Conservation (phyloP, 1,284 basidiomycete species). For the Apiotrichum akiyoshidainum region DNA sequence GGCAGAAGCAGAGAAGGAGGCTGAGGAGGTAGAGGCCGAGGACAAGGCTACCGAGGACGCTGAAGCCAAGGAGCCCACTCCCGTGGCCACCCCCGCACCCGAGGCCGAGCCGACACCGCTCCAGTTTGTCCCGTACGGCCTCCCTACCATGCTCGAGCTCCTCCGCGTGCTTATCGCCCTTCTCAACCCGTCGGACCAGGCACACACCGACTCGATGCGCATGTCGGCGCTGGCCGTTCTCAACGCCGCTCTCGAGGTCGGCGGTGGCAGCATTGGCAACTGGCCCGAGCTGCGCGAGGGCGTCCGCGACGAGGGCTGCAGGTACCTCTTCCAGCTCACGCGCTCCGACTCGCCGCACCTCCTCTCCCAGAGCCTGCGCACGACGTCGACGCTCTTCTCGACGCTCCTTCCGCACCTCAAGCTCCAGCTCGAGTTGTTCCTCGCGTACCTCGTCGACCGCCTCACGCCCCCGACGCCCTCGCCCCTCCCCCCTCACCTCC, state of each 20-base stretch:
- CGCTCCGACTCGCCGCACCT: slow-evolving; percentile 80
- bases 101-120: slow-evolving; percentile 12
- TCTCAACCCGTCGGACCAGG: slow-evolving; percentile 86
- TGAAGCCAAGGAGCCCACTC: neutral
- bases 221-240: slow-evolving; percentile 83
- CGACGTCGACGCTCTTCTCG: slow-evolving; percentile 82
- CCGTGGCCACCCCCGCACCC: neutral
- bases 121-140: slow-evolving; percentile 63
- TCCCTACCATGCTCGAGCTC: slow-evolving; percentile 89
- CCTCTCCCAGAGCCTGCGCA: slow-evolving; percentile 74
- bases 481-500: slow-evolving; percentile 35
- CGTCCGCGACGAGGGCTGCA: slow-evolving; percentile 77
- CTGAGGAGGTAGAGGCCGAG: slow-evolving; percentile 5
- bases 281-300: slow-evolving; percentile 54
- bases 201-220: slow-evolving; percentile 95
- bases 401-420: slow-evolving; percentile 85
- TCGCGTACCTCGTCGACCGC: slow-evolving; percentile 89
- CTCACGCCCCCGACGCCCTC: slow-evolving; percentile 61
- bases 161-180: slow-evolving; percentile 92
- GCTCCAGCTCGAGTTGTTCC: slow-evolving; percentile 92
- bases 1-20: slow-evolving; percentile 1
- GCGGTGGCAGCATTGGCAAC: slow-evolving; percentile 68
- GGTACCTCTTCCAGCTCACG: slow-evolving; percentile 89
- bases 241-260: slow-evolving; percentile 82
- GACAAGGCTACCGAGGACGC: neutral